phyloP scores from a whole-genome alignment of 2,329 filamentous ascomycete genomes.

The Nigrospora oryzae region DNA sequence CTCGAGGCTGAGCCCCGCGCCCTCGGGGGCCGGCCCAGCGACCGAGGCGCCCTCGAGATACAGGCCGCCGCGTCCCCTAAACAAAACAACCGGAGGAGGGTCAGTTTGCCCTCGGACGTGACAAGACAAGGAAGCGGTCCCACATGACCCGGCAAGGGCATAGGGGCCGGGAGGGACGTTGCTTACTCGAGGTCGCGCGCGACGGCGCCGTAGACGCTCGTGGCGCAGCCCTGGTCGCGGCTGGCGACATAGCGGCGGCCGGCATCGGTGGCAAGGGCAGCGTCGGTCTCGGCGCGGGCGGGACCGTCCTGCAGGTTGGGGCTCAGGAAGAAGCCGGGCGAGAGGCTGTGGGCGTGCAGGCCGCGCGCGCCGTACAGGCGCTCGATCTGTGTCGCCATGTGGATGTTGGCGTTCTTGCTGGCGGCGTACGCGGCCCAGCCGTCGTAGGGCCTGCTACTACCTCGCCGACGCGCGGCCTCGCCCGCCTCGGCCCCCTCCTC shows the following conservation, averaged over 20 bases:
- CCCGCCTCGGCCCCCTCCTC: no score
- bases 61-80: slow-evolving; percentile 24
- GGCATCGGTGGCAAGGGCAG: slow-evolving; percentile 1
- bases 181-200: slow-evolving; percentile 22
- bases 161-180: no score
- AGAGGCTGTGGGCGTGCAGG: slow-evolving; percentile 31
- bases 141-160: no score
- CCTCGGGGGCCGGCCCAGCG: slow-evolving; percentile 14
- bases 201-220: slow-evolving; percentile 32
- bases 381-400: slow-evolving; percentile 38
- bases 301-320: slow-evolving; percentile 19
- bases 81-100: no score
- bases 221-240: slow-evolving; percentile 33
- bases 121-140: no score
- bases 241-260: slow-evolving; percentile 16
- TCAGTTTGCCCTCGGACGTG: no score
- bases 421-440: slow-evolving; percentile 30
- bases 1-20: slow-evolving; percentile 8
- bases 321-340: slow-evolving; percentile 32
- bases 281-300: slow-evolving; percentile 11
- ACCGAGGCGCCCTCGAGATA: slow-evolving; percentile 32
- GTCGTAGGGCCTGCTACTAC: slow-evolving; percentile 13
- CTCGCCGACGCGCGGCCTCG: no score
- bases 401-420: slow-evolving; percentile 30
- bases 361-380: slow-evolving; percentile 29